Evolutionary conservation across 805 yeast genomes (phyloP), one percentile per base, ranked within the genome.

Genomic region (Zygosaccharomyces bailii): DNA sequence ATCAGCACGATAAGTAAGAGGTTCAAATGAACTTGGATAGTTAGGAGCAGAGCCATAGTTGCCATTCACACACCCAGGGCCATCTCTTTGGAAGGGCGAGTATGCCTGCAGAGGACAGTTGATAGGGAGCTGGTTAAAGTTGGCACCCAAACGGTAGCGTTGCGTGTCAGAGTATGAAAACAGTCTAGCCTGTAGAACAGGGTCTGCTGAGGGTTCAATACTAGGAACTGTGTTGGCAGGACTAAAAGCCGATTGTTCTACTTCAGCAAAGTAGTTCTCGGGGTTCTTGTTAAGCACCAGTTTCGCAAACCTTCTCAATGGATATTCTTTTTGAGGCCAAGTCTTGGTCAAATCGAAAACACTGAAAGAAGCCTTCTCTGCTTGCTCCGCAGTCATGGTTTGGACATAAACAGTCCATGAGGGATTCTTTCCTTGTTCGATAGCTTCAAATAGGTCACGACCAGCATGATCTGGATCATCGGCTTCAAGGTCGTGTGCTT

Each of bases 271-370:
- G 69, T 81, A 88, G 68, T 87, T 87, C 67, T 78, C 71, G 48
- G 96, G 93, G 69, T 87, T 87, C 68, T 85, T 86, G 67, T 87
- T 84, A 65, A 87, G 68, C 1, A 79, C 80, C 53, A 87, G 71
- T 65, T 80, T 82, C 64, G 95, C 96, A 62, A 88, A 82, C 65
- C 81, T 80, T 66, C 96, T 79, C 70, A 88, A 68, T 60, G 96
- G 96, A 75, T 79, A 88, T 45, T 87, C 82, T 56, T 70, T 71
- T 63, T 88, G 95, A 25, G 96, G 88, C 96, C 96, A 88, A 44
- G 86, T 84, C 72, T 89, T 89, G 52, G 96, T 88, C 66, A 88
- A 74, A 68, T 88, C 96, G 62, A 86, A 87, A 34, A 89, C 90
- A 4, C 91, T 84, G 69, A 84, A 87, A 61, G 84, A 83, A 39